These are phyloP conservation scores for Lepidopterella palustris DNA, from an alignment of 495 filamentous ascomycete species.

Conservation along the genomic window DNA sequence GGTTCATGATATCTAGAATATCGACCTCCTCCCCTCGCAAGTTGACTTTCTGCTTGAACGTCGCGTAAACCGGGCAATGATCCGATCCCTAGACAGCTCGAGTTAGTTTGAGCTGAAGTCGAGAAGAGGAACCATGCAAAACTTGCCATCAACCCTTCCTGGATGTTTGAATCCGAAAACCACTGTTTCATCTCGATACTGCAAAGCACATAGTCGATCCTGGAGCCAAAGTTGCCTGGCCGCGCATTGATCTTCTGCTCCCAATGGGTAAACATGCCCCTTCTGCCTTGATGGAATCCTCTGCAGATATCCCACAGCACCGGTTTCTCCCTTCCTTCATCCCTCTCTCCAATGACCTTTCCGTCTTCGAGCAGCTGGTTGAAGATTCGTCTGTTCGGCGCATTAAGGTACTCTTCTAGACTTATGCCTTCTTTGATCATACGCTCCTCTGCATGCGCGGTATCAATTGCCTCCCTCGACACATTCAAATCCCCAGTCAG, in stretches of 20 bases:
- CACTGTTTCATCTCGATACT: conserved; percentile 73
- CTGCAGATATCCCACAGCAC: conserved; percentile 83
- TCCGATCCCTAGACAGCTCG: conserved; percentile 65
- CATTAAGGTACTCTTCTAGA: conserved; percentile 63
- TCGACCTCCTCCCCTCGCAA: conserved; percentile 45
- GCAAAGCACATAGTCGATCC: conserved; percentile 91
- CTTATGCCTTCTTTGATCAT: conserved; percentile 63
- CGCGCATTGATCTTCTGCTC: conserved; percentile 79
- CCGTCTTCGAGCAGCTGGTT: conserved; percentile 76
- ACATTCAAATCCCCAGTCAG: conserved; percentile 91
- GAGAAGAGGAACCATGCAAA: neutral
- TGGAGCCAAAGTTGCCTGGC: conserved; percentile 82
- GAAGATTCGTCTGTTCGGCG: conserved; percentile 70
- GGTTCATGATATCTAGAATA: conserved; percentile 74
- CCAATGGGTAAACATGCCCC: conserved; percentile 96
- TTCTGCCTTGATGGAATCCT: conserved; percentile 67
- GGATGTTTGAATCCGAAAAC: conserved; percentile 85
- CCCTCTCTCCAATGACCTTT: conserved; percentile 60
- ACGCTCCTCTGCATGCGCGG: conserved; percentile 59
- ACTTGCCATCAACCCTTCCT: conserved; percentile 77
- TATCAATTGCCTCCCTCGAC: conserved; percentile 64
- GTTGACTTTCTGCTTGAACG: conserved; percentile 58
- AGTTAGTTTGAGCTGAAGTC: neutral
- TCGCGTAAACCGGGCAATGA: conserved; percentile 87
- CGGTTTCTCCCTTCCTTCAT: conserved; percentile 64